Evolutionary conservation across 768 basidiomycete genomes (phyloP).

Genomic region (Leccinum truebloodii): DNA sequence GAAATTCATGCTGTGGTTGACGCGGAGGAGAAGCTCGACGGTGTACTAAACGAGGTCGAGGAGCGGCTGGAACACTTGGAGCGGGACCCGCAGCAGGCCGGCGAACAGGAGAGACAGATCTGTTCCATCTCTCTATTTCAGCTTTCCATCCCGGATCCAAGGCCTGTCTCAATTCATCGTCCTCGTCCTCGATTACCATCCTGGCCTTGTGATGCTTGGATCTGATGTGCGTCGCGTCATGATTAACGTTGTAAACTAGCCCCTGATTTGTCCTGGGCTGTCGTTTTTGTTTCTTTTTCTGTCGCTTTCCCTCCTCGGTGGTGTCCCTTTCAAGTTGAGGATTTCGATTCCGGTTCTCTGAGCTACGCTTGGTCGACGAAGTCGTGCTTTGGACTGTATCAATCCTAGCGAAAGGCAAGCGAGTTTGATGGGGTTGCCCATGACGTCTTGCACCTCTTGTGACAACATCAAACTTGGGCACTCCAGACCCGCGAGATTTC

Average conservation of each 20-base stretch:
- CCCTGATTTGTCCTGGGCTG: slow-evolving; percentile 31
- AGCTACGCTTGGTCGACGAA: slow-evolving; percentile 9
- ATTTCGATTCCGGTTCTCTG: slow-evolving; percentile 12
- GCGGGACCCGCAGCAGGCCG: slow-evolving; percentile 10
- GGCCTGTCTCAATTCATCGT: slow-evolving; percentile 43
- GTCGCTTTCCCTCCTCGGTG: slow-evolving; percentile 8
- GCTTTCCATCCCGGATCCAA: slow-evolving; percentile 41
- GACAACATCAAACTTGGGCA: slow-evolving; percentile 37
- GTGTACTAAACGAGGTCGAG: slow-evolving; percentile 15
- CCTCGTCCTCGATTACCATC: slow-evolving; percentile 46
- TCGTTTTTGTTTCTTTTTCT: slow-evolving; percentile 29
- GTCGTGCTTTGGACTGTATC: slow-evolving; percentile 10
- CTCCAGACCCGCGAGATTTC: slow-evolving; percentile 12
- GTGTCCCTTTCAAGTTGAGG: slow-evolving; percentile 10
- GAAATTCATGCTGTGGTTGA: slow-evolving; percentile 9
- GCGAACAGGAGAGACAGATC: slow-evolving; percentile 16
- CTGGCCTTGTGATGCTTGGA: slow-evolving; percentile 24
- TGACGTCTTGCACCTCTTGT: slow-evolving; percentile 38
- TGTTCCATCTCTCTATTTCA: slow-evolving; percentile 36
- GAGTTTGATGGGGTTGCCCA: slow-evolving; percentile 40
- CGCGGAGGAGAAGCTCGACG: slow-evolving; percentile 14
- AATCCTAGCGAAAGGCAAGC: slow-evolving; percentile 36
- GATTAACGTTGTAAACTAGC: slow-evolving; percentile 41
- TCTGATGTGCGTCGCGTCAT: slow-evolving; percentile 39
- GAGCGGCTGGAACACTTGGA: slow-evolving; percentile 2